Base-by-base conservation (phyloP, 2,329 filamentous ascomycete genomes). In the Polytolypa hystricis region DNA sequence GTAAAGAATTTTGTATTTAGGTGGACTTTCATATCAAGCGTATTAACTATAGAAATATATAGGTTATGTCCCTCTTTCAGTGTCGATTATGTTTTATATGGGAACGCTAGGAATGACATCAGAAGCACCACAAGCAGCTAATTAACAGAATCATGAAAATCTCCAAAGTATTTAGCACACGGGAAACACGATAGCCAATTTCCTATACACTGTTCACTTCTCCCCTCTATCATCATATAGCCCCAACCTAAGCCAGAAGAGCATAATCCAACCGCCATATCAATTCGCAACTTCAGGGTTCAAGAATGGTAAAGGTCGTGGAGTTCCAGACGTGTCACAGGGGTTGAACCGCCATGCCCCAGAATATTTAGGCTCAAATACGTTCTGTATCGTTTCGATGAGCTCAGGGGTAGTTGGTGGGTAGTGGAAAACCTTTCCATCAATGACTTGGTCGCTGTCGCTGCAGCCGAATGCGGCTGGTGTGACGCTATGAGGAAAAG, bases 381-480 rank as follows among this genome's bases (percentile, higher is more conserved):
- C 6, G 16, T 25, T 36, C 27, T 41, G 38, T 16, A 38, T 29
- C 11, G 37, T 11, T 12, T 43, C 41, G 4, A 26, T 37, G 17
- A 43, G 21, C 20, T 33, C 32, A 4, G 23, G 12, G 17, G 43
- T 30, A 16, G 42, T 12, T 9, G 36, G 35, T 4, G 41, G 39
- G 33, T 23, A 42, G 17, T 16, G 18, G 3, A 38, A 20, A 7
- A 32, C 15, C 12, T 35, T n/a, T 3, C 40, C 43, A 35, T 44
- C 39, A 8, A 53, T 37, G 8, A 32, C 35, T 30, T 51, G 50
- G 2, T 42, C 41, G 25, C 37, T 43, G 38, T 53, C 50, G 20
- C 42, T 39, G 34, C 47, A 51, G 7, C 44, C 45, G 11, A 53
- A 37, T 14, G 40, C 40, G 33, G 46, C 38, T 9, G 47, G 39